These are phyloP conservation scores for Boletus sp. DNA, from an alignment of 768 basidiomycete genomes.

Conservation along the genomic window DNA sequence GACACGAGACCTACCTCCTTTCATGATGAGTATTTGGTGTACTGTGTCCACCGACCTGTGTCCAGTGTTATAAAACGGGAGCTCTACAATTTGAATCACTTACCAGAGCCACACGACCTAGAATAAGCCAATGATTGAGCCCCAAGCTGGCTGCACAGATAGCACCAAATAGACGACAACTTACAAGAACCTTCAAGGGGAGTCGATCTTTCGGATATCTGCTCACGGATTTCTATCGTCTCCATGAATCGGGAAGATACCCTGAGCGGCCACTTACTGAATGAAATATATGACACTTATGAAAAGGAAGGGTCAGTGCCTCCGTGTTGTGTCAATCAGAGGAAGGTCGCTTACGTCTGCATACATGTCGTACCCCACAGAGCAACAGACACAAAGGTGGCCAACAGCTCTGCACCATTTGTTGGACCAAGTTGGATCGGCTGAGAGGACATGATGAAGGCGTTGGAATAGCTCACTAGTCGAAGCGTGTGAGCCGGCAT, in stretches of 20 bases:
- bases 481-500: neutral
- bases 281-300: neutral
- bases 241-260: neutral
- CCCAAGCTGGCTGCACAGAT: neutral
- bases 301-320: neutral
- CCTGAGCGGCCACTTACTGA: neutral
- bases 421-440: slow-evolving; percentile 1
- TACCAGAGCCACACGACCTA: slow-evolving; percentile 3
- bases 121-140: neutral
- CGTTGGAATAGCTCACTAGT: neutral
- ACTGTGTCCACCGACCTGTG: neutral
- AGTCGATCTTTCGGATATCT: neutral
- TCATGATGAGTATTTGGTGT: neutral
- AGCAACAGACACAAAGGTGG: no score
- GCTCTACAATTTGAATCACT: neutral
- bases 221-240: neutral
- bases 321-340: neutral
- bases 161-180: neutral
- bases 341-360: slow-evolving; percentile 4
- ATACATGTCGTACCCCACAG: neutral
- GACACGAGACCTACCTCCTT: neutral
- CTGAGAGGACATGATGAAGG: neutral
- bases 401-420: neutral
- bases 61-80: neutral
- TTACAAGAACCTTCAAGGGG: neutral